Conservation (phyloP, 345 rosid genomes). For the Odontarrhena argentea region DNA sequence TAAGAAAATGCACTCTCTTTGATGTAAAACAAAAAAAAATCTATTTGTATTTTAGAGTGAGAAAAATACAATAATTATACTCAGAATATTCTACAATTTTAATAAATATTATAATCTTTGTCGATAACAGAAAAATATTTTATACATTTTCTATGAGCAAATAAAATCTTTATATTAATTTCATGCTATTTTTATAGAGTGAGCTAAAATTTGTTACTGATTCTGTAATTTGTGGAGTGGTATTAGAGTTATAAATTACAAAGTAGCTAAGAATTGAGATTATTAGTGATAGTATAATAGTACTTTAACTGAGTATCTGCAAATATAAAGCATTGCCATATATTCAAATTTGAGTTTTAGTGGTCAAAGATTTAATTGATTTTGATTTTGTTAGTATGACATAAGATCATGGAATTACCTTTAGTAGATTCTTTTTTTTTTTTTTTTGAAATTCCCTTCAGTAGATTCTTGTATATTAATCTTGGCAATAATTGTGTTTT, state of each 20-base stretch:
- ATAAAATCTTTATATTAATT: neutral
- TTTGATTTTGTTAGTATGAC: neutral
- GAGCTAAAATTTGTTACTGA: conserved; percentile 3
- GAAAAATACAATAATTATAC: neutral
- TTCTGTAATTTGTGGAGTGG: neutral
- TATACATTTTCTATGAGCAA: no score
- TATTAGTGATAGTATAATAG: neutral
- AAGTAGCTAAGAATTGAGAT: neutral
- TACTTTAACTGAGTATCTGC: neutral
- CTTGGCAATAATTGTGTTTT: no score
- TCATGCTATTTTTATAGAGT: neutral
- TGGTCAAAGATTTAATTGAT: conserved; percentile 9
- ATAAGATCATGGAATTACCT: neutral
- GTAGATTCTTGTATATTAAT: no score
- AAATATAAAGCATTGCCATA: neutral
- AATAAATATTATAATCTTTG: neutral
- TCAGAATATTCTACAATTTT: conserved; percentile 4
- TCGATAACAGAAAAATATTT: neutral
- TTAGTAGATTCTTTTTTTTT: no score
- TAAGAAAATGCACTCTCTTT: no score
- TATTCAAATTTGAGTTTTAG: neutral
- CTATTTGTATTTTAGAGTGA: no score
- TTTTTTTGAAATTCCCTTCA: no score
- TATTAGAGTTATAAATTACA: neutral
- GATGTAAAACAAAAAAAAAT: no score